phyloP scores from a whole-genome alignment of 345 rosid genomes.

The Aquilaria yunnanensis region DNA sequence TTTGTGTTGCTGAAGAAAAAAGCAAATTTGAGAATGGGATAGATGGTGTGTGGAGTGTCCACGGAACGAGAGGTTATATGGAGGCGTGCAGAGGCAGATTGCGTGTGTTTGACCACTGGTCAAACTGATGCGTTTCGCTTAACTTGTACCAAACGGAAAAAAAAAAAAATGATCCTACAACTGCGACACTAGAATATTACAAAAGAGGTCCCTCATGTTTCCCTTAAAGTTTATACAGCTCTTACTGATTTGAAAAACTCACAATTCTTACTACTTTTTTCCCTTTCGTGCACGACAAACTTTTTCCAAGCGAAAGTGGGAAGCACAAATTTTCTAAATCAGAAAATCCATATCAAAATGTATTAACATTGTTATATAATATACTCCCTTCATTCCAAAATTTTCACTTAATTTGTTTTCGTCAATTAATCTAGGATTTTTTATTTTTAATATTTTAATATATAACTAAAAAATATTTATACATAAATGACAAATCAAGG shows the following conservation, averaged over 20 bases:
- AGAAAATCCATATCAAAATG: too few species aligned
- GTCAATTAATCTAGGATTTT: too few species aligned
- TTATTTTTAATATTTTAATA: too few species aligned
- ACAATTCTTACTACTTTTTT: background rate
- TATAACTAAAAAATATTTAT: too few species aligned
- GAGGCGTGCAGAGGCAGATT: background rate
- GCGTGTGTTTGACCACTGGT: constrained; percentile 34
- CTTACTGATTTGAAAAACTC: background rate
- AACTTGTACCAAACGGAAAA: constrained; percentile 4
- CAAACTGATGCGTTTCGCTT: constrained; percentile 17
- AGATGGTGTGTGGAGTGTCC: constrained; percentile 6
- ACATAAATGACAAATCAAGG: too few species aligned
- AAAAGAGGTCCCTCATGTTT: background rate
- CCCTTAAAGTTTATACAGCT: background rate
- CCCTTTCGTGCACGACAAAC: too few species aligned
- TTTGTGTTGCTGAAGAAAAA: constrained; percentile 1
- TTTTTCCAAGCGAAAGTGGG: background rate
- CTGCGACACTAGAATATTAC: background rate
- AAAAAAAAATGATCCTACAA: background rate
- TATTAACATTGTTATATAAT: too few species aligned
- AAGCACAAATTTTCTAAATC: too few species aligned
- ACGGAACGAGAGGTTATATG: constrained; percentile 6
- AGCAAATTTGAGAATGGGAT: constrained; percentile 7
- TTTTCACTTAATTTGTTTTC: too few species aligned
- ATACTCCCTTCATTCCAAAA: too few species aligned